phyloP scores from a whole-genome alignment of 1,284 basidiomycete species.

The Apiotrichum veenhuisii region DNA sequence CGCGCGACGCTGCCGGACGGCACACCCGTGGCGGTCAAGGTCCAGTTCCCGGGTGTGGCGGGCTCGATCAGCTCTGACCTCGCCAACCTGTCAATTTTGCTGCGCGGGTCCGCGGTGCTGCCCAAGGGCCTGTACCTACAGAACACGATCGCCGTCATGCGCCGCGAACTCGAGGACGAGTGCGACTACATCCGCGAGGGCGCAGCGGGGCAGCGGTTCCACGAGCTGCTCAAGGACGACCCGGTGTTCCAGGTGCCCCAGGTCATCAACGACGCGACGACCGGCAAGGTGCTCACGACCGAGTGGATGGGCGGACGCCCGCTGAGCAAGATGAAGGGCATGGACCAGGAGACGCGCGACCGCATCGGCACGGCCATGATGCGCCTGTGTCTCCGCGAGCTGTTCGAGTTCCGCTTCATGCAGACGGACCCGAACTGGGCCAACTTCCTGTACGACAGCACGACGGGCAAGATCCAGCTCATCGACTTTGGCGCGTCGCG shows the following conservation, averaged over 20 bases:
- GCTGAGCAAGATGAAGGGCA: constrained; percentile 62
- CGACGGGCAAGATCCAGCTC: constrained; percentile 64
- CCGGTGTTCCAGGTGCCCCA: constrained; percentile 75
- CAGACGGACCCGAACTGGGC: constrained; percentile 99
- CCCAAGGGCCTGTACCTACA: constrained; percentile 88
- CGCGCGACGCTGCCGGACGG: constrained; percentile 59
- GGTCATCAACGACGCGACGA: constrained; percentile 72
- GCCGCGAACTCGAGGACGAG: constrained; percentile 87
- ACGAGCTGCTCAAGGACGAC: constrained; percentile 58
- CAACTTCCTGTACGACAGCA: constrained; percentile 84
- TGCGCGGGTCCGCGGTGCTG: constrained; percentile 73
- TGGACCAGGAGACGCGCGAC: constrained; percentile 66
- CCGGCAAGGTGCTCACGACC: constrained; percentile 80
- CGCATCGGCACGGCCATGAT: constrained; percentile 81
- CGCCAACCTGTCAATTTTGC: constrained; percentile 75
- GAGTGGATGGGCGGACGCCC: constrained; percentile 79
- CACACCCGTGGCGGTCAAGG: constrained; percentile 75
- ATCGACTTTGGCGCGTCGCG: constrained; percentile 96
- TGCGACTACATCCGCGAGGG: constrained; percentile 92
- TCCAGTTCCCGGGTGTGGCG: constrained; percentile 91
- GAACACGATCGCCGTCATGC: constrained; percentile 82
- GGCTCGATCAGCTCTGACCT: constrained; percentile 84
- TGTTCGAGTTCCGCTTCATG: constrained; percentile 90
- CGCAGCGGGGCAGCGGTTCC: constrained; percentile 64
- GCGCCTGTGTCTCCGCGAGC: constrained; percentile 81